Evolutionary conservation across 768 basidiomycete species (phyloP), one percentile per base, ranked within the genome.

Genomic region (Boletus rex-veris): DNA sequence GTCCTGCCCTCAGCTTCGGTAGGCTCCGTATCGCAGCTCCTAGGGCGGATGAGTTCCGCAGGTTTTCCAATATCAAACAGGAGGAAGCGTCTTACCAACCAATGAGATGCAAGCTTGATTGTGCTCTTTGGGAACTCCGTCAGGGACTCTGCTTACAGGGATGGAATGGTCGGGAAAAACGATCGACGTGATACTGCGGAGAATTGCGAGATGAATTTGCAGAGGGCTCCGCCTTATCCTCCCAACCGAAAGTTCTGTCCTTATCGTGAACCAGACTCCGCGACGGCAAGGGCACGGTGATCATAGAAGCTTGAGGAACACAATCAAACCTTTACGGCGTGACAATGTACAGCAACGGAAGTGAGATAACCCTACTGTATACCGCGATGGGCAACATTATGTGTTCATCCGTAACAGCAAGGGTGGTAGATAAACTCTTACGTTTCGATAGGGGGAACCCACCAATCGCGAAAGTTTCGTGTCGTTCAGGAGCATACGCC

Each of bases 1-100:
- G 58, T 48, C 64, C 66, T 68, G 68, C 68, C 68, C 68, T 70
- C 54, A 63, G 53, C 55, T 54, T 57, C 54, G 66, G 58, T 58
- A 45, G 45, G 50, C 31, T 30, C 43, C 57, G 65, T 56, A 59
- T 50, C 60, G 47, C 46, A 48, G 36, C 45, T 41, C 52, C 53
- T 12, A 48, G 37, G 42, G 38, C 30, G 47, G 37, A 41, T 19
- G 16, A 19, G 21, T 40, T 54, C 57, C 55, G 45, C 43, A 35
- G 11, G 35, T 46, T 44, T 56, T 50, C 49, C 15, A 50, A 47
- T 48, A 56, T 46, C 35, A 52, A 47, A 51, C 55, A 45, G 15
- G 36, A 45, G 24, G 14, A 24, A 30, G n/a, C 19, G 8, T 41
- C 40, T 52, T 45, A 16, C 50, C 46, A 26, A 39, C 59, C 53